phyloP scores from a whole-genome alignment of 2,329 filamentous ascomycete genomes.

The Ophiognomonia clavigignenti-juglandacearum region DNA sequence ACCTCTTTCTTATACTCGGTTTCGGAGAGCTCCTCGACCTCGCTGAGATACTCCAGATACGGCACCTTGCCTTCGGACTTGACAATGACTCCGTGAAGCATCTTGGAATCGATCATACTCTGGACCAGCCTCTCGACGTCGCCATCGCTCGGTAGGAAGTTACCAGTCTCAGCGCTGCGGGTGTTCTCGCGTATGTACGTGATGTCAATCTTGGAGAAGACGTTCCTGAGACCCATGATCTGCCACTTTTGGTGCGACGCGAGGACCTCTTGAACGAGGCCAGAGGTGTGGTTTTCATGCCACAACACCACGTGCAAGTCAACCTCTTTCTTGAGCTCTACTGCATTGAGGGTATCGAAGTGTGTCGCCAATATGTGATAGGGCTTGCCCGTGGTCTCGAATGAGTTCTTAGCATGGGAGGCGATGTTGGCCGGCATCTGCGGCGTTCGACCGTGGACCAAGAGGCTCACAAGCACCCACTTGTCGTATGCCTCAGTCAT shows the following conservation, averaged over 20 bases:
- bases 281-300: slow-evolving; percentile 66
- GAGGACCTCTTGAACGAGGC: slow-evolving; percentile 65
- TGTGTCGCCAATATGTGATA: slow-evolving; percentile 67
- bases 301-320: slow-evolving; percentile 50
- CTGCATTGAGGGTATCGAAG: slow-evolving; percentile 54
- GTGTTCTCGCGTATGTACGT: slow-evolving; percentile 47
- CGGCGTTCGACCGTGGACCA: slow-evolving; percentile 60
- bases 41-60: slow-evolving; percentile 47
- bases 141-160: slow-evolving; percentile 33
- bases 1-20: slow-evolving; percentile 45
- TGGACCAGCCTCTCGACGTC: slow-evolving; percentile 43
- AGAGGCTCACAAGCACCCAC: slow-evolving; percentile 73
- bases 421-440: slow-evolving; percentile 53
- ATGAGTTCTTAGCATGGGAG: slow-evolving; percentile 47
- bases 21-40: slow-evolving; percentile 42
- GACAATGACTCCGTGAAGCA: slow-evolving; percentile 49
- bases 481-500: slow-evolving; percentile 92
- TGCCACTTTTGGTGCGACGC: slow-evolving; percentile 70
- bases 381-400: slow-evolving; percentile 55
- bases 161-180: slow-evolving; percentile 49
- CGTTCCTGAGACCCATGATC: slow-evolving; percentile 65
- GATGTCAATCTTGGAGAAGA: slow-evolving; percentile 60
- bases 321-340: slow-evolving; percentile 59
- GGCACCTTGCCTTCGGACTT: slow-evolving; percentile 34
- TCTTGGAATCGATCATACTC: slow-evolving; percentile 50